Conservation (phyloP, 306 rosid species). For the Malus sylvestris region DNA sequence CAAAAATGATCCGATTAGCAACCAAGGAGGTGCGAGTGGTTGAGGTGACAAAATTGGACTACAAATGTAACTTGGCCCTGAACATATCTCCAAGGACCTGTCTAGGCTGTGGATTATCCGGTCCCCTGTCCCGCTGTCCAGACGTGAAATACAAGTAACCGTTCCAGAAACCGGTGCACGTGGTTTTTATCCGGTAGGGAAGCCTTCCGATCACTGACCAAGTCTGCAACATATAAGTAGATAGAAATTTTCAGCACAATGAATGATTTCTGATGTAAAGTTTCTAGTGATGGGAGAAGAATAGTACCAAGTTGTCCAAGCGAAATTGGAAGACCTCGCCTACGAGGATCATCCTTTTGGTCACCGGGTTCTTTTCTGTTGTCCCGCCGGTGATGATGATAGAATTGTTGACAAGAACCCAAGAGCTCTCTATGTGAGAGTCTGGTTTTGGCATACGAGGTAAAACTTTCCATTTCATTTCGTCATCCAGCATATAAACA, state of each 20-base stretch:
- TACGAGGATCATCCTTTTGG: constrained; percentile 75
- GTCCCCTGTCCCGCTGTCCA: constrained; percentile 89
- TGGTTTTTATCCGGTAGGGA: constrained; percentile 78
- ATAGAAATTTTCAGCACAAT: neutral
- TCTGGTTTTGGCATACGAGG: constrained; percentile 77
- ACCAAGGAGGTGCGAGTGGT: neutral
- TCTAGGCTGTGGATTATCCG: constrained; percentile 82
- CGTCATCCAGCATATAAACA: constrained; percentile 72
- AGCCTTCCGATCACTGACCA: constrained; percentile 96
- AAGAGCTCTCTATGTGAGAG: constrained; percentile 81
- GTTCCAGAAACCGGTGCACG: constrained; percentile 70
- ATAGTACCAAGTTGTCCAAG: constrained; percentile 46
- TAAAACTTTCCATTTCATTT: constrained; percentile 76
- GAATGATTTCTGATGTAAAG: neutral
- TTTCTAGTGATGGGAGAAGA: constrained; percentile 2
- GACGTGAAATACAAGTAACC: constrained; percentile 90
- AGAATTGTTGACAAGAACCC: constrained; percentile 71
- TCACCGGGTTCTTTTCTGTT: constrained; percentile 77
- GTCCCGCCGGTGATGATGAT: constrained; percentile 77
- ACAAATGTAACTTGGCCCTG: constrained; percentile 62
- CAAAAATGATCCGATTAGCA: neutral
- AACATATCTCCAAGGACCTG: constrained; percentile 62
- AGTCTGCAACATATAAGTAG: constrained; percentile 30
- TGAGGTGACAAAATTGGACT: neutral
- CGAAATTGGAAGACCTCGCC: constrained; percentile 83